Evolutionary conservation across 1,139 yeast species (phyloP), one percentile per base, ranked within the genome.

Genomic region (Komagataea norvegica): DNA sequence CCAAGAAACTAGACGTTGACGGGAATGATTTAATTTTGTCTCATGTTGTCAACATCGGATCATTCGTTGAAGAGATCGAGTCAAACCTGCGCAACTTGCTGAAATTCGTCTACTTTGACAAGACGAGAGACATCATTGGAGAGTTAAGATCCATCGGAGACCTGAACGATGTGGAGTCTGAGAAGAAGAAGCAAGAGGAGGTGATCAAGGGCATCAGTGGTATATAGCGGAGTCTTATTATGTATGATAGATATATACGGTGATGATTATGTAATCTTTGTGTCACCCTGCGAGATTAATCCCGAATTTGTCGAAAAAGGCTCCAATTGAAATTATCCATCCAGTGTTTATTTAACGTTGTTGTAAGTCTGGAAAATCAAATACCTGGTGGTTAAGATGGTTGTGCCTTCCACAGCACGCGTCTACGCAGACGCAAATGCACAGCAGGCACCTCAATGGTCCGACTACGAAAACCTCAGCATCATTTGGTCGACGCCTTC

Each of bases 81-180:
- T 79, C 84, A 48, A 87, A 83, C 58, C 70, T 91, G 65, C 75
- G 98, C 61, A 86, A 84, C 54, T 68, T 85, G 63, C 70, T 91
- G 45, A 95, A 89, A 59, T 95, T 87, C 47, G 97, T 91, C 20
- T 91, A 91, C 59, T 91, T 91, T 57, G 97, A 94, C 55, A 91
- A 91, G 65, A 85, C 95, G 25, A 79, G 86, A 56, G 96, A 89
- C 56, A 80, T 89, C 37, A 64, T 86, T 18, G 74, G 77, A 35
- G 95, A 85, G 55, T 67, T 86, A 51, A 70, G 95, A 54, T 70
- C 81, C 8, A 56, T 72, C 25, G 72, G 72, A 8, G 69, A 66
- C 33, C 51, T 67, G 26, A 56, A 61, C 6, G 62, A 57, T 6
- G 66, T 66, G 46, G 43, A 42, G 3, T 29, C 29, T 7, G 52